Conservation (phyloP, 495 filamentous ascomycete species). For the Hypoxylon lienhwacheense region DNA sequence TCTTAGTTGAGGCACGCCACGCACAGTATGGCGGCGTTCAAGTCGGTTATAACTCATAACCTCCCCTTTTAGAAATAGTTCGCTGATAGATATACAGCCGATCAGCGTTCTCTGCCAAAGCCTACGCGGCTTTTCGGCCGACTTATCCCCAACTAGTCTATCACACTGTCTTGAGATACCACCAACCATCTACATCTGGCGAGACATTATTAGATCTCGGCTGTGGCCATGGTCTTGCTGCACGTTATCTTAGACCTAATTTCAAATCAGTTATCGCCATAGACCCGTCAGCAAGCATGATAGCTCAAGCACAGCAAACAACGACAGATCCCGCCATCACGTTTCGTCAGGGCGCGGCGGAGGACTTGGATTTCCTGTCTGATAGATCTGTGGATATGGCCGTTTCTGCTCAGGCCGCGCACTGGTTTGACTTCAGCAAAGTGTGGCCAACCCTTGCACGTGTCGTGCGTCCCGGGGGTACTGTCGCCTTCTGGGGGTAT, state of each 20-base stretch:
- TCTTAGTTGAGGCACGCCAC: constrained; percentile 8
- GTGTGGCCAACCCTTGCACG: constrained; percentile 59
- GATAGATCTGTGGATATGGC: constrained; percentile 57
- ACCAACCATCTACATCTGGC: constrained; percentile 37
- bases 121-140: constrained; percentile 66
- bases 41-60: constrained; percentile 39
- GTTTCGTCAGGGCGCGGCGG: constrained; percentile 51
- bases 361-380: constrained; percentile 52
- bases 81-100: constrained; percentile 46
- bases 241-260: constrained; percentile 53
- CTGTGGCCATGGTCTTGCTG: constrained; percentile 61
- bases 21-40: constrained; percentile 52
- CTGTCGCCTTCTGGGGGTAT: constrained; percentile 65
- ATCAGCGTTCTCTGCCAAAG: constrained; percentile 54
- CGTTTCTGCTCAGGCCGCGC: constrained; percentile 63
- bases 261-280: constrained; percentile 56
- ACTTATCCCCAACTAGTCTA: constrained; percentile 60
- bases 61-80: constrained; percentile 24
- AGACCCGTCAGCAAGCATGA: constrained; percentile 63
- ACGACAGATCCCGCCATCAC: constrained; percentile 49
- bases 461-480: constrained; percentile 56
- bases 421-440: constrained; percentile 62
- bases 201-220: constrained; percentile 60
- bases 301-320: constrained; percentile 53
- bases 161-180: constrained; percentile 57